Evolutionary conservation across 305 asterid species (phyloP).

Genomic region (Nicotiana rustica): DNA sequence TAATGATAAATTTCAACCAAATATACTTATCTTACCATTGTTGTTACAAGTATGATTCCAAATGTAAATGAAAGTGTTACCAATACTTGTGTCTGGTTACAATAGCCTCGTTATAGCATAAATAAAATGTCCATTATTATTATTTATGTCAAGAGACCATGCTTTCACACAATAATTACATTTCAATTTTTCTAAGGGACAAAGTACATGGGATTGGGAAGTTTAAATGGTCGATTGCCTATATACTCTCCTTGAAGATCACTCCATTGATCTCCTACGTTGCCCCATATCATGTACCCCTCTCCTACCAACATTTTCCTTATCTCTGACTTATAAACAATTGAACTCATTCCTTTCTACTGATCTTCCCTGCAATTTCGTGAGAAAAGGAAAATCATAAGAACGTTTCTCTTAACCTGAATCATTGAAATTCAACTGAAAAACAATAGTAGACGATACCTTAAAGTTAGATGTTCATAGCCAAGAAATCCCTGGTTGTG

Average conservation of each 20-base stretch:
- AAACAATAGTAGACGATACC: slow-evolving; percentile 38
- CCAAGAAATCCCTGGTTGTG: slow-evolving; percentile 54
- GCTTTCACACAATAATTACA: no score
- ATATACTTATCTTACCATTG: no score
- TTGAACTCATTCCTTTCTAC: slow-evolving; percentile 56
- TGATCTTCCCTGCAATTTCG: slow-evolving; percentile 42
- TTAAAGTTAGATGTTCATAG: slow-evolving; percentile 57
- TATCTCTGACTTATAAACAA: slow-evolving; percentile 53
- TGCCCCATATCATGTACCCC: slow-evolving; percentile 69
- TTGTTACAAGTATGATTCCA: no score
- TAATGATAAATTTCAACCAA: no score
- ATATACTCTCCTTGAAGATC: slow-evolving; percentile 60
- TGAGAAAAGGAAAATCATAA: not conserved
- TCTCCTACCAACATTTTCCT: slow-evolving; percentile 54
- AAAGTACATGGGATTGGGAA: slow-evolving; percentile 73
- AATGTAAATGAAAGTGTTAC: no score
- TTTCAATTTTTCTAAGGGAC: slow-evolving; percentile 46
- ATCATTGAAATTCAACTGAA: not conserved
- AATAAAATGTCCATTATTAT: no score
- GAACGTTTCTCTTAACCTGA: not conserved
- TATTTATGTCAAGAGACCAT: no score
- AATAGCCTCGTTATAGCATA: no score
- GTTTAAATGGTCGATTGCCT: slow-evolving; percentile 65
- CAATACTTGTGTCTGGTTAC: no score
- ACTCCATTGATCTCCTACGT: slow-evolving; percentile 74